Conservation (phyloP, 495 filamentous ascomycete genomes). For the Diplogelasinospora grovesii region DNA sequence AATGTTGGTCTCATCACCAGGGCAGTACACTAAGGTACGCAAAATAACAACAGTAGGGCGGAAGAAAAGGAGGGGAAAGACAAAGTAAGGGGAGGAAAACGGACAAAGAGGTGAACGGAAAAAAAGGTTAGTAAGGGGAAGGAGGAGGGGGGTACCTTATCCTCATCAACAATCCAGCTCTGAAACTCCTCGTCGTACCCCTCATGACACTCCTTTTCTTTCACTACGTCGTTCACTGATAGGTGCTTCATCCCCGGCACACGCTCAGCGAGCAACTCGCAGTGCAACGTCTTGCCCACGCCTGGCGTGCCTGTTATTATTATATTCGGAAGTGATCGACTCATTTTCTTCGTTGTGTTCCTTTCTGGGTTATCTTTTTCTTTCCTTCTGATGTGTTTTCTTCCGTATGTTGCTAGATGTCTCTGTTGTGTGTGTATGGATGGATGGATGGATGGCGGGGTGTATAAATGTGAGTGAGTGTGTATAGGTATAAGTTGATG, state of each 20-base stretch:
- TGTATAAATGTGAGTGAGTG: too few species aligned
- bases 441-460: too few species aligned
- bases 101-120: neutral
- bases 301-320: conserved; percentile 94
- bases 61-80: too few species aligned
- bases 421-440: too few species aligned
- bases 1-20: too few species aligned
- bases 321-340: conserved; percentile 71
- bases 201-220: conserved; percentile 74
- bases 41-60: too few species aligned
- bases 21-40: too few species aligned
- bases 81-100: conserved; percentile 3
- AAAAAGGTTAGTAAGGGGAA: conserved; percentile 10
- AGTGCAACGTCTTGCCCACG: conserved; percentile 88
- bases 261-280: conserved; percentile 64
- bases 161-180: conserved; percentile 93
- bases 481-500: too few species aligned
- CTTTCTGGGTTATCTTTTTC: too few species aligned
- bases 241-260: conserved; percentile 66
- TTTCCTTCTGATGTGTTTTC: too few species aligned
- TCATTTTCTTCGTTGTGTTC: conserved; percentile 30
- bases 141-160: conserved; percentile 67
- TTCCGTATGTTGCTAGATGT: too few species aligned
- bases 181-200: conserved; percentile 76
- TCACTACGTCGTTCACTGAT: conserved; percentile 84